Evolutionary conservation across 768 basidiomycete species (phyloP).

Genomic region (Serendipita indica): DNA sequence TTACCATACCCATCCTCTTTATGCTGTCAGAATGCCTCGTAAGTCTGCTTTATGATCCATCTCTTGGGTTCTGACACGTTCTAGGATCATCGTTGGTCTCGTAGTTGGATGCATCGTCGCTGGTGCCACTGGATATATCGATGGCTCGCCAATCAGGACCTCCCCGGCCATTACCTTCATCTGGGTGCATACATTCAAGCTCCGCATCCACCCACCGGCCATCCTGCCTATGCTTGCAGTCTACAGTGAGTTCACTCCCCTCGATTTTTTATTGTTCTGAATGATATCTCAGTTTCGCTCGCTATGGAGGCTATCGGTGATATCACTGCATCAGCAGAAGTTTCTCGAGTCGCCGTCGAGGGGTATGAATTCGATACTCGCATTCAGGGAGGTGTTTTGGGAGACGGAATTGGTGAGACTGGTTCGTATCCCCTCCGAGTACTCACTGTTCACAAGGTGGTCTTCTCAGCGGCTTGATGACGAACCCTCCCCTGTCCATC

Average conservation of each 20-base stretch:
- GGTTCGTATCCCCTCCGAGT: neutral
- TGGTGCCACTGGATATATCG: constrained; percentile 66
- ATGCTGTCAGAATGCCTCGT: neutral
- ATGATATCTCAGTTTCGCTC: constrained; percentile 37
- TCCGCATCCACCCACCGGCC: constrained; percentile 58
- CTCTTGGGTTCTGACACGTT: neutral
- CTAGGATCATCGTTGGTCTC: constrained; percentile 60
- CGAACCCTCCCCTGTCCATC: constrained; percentile 62
- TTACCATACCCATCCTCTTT: neutral
- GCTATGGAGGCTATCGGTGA: constrained; percentile 82
- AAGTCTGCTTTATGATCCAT: neutral
- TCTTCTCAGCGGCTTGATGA: constrained; percentile 65
- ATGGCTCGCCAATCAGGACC: constrained; percentile 42
- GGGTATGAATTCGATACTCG: constrained; percentile 67
- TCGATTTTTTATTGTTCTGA: constrained; percentile 18
- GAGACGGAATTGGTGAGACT: constrained; percentile 19
- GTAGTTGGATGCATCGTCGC: constrained; percentile 69
- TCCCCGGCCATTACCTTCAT: constrained; percentile 72
- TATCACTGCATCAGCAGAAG: constrained; percentile 69
- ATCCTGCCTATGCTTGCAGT: constrained; percentile 48
- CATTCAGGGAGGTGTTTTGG: constrained; percentile 70
- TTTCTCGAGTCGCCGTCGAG: constrained; percentile 56
- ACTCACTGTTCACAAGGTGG: constrained; percentile 23
- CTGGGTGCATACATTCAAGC: constrained; percentile 69
- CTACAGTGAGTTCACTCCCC: constrained; percentile 29